A percentile compares a stretch with the other conserved stretches of the same genome.
Evolutionary conservation across 1,284 basidiomycete genomes (phyloP).

Genomic region (Naganishia liquefaciens): DNA sequence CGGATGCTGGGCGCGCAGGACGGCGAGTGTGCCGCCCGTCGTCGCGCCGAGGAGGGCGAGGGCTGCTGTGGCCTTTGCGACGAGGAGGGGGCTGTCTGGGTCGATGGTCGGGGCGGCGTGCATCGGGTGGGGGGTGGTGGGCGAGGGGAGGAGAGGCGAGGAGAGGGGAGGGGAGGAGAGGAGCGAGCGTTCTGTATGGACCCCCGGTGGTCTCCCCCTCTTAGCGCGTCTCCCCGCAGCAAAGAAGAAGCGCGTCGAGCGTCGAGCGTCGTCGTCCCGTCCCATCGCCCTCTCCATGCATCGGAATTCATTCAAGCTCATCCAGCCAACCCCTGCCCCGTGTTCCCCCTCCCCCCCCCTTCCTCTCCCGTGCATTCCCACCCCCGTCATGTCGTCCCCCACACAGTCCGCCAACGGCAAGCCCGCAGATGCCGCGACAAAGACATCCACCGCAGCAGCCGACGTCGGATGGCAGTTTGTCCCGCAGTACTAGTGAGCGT

Average conservation of each 20-base stretch:
- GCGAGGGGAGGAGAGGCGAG: background rate
- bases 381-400: constrained; percentile 1
- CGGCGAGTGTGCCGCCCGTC: constrained; percentile 43
- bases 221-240: constrained; percentile 6
- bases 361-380: background rate
- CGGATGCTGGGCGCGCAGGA: constrained; percentile 41
- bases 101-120: constrained; percentile 37
- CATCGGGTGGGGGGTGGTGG: constrained; percentile 1
- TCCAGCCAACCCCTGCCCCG: background rate
- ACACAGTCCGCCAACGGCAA: constrained; percentile 23
- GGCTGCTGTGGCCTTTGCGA: constrained; percentile 40
- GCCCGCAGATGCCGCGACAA: background rate
- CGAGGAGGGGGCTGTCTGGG: constrained; percentile 42
- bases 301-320: too few relatives aligned
- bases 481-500: constrained; percentile 77
- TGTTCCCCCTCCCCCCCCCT: background rate
- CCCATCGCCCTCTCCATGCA: too few relatives aligned
- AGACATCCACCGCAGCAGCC: constrained; percentile 45
- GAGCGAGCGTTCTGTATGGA: background rate
- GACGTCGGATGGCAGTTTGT: constrained; percentile 94
- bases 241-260: too few relatives aligned
- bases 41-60: constrained; percentile 41
- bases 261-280: too few relatives aligned
- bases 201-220: background rate
- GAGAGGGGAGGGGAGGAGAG: background rate